These are phyloP conservation scores for Globisporangium viniferum DNA, from an alignment of 352 stramenopile genomes.

Conservation along the genomic window DNA sequence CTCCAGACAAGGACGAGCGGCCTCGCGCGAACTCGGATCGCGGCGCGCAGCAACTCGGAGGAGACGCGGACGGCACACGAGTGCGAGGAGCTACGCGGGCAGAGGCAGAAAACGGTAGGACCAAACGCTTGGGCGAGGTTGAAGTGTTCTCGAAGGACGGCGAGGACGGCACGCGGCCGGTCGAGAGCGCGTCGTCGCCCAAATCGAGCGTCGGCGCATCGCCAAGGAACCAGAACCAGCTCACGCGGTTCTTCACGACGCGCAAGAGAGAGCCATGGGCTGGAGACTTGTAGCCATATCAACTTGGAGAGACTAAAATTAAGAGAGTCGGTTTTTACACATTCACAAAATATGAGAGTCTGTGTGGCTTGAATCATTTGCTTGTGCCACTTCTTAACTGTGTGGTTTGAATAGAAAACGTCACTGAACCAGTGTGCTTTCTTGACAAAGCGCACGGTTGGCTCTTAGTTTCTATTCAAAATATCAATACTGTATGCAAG, in stretches of 20 bases:
- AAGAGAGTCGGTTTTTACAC: no score
- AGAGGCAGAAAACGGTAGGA: neutral
- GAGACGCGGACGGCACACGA: neutral
- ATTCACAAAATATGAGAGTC: neutral
- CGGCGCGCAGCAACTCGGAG: neutral
- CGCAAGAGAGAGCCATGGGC: neutral
- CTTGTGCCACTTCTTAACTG: neutral
- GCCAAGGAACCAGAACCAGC: slow-evolving; percentile 4
- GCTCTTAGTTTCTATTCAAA: neutral
- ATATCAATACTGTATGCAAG: neutral
- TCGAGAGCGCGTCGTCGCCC: neutral
- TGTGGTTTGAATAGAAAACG: neutral
- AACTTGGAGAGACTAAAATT: neutral
- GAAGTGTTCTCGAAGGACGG: slow-evolving; percentile 11
- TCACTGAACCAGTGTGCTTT: neutral
- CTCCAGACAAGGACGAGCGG: neutral
- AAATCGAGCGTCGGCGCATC: neutral
- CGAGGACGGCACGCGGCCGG: slow-evolving; percentile 1
- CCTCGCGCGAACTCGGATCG: slow-evolving; percentile 12
- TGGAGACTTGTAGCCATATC: neutral
- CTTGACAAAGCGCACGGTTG: neutral
- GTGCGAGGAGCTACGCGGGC: neutral
- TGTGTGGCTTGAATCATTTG: neutral
- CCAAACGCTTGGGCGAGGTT: neutral
- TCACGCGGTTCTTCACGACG: slow-evolving; percentile 16